Evolutionary conservation across 805 yeast species (phyloP).

Genomic region (Teunomyces cretensis): DNA sequence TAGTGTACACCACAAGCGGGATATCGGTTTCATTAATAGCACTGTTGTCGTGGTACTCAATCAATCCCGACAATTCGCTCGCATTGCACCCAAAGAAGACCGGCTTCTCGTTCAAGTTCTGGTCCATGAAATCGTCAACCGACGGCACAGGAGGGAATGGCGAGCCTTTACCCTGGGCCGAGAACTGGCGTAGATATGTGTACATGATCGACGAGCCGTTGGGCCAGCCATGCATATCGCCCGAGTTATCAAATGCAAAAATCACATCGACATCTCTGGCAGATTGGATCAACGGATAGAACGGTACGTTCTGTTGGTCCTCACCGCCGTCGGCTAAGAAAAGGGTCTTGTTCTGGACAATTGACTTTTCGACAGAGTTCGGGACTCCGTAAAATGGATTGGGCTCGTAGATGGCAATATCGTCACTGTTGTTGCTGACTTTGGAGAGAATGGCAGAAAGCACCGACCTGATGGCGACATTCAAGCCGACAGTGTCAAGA

Average conservation of each 20-base stretch:
- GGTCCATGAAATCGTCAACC: constrained; percentile 16
- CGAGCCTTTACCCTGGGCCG: constrained; percentile 23
- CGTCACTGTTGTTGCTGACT: constrained; percentile 27
- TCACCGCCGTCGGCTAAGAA: constrained; percentile 45
- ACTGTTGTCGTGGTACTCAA: constrained; percentile 15
- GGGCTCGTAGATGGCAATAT: constrained; percentile 40
- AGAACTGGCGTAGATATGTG: constrained; percentile 26
- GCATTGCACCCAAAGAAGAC: constrained; percentile 30
- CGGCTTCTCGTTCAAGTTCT: constrained; percentile 22
- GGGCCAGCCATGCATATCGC: constrained; percentile 43
- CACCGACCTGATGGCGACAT: constrained; percentile 25
- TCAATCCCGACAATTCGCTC: constrained; percentile 18
- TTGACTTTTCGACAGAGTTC: constrained; percentile 17
- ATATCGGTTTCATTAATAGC: constrained; percentile 26
- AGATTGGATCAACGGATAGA: constrained; percentile 40
- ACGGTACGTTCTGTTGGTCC: constrained; percentile 42
- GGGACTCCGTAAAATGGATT: constrained; percentile 35
- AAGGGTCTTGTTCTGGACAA: constrained; percentile 29
- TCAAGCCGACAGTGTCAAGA: constrained; percentile 36
- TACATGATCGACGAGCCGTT: constrained; percentile 40
- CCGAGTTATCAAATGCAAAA: constrained; percentile 43
- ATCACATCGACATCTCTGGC: constrained; percentile 38
- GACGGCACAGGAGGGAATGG: constrained; percentile 29
- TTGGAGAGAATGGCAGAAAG: constrained; percentile 23
- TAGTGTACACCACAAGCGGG: constrained; percentile 22